Evolutionary conservation across 768 basidiomycete genomes (phyloP).

Genomic region (Tricholoma hemisulphureum): DNA sequence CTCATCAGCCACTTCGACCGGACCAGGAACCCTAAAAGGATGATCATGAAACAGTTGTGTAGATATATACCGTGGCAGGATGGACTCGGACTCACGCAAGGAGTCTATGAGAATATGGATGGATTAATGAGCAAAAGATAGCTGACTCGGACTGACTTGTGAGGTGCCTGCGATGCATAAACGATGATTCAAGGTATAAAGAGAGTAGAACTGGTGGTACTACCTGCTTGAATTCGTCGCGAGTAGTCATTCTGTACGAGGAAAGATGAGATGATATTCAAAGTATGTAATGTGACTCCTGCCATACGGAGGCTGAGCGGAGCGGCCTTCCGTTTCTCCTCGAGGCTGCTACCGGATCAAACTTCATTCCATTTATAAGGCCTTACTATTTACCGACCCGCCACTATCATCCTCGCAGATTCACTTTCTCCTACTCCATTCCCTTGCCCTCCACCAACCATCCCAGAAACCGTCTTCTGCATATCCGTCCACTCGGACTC

Average conservation of each 20-base stretch:
- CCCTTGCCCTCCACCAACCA: constrained; percentile 56
- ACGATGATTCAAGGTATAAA: not conserved
- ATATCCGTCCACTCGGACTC: constrained; percentile 94
- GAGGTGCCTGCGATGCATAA: constrained; percentile 25
- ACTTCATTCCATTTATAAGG: too few relatives aligned
- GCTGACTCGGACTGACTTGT: constrained; percentile 33
- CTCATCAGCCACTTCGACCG: constrained; percentile 58
- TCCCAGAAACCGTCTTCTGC: constrained; percentile 79
- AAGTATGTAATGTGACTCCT: not conserved
- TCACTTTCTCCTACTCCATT: constrained; percentile 37
- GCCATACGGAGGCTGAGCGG: not conserved
- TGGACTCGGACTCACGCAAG: constrained; percentile 44
- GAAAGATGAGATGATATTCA: not conserved
- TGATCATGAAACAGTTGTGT: constrained; percentile 7
- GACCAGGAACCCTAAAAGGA: constrained; percentile 54
- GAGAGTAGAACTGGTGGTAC: not conserved
- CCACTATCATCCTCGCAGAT: constrained; percentile 4
- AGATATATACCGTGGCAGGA: too few relatives aligned
- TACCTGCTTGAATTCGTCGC: constrained; percentile 32
- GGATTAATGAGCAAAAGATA: constrained; percentile 23
- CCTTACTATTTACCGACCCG: constrained; percentile 8
- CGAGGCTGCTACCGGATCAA: not conserved
- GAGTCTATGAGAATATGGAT: constrained; percentile 34
- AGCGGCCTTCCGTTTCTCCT: not conserved
- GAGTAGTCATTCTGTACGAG: constrained; percentile 20